These are phyloP conservation scores for Adansonia grandidieri DNA, from an alignment of 441 rosid genomes.

Conservation along the genomic window DNA sequence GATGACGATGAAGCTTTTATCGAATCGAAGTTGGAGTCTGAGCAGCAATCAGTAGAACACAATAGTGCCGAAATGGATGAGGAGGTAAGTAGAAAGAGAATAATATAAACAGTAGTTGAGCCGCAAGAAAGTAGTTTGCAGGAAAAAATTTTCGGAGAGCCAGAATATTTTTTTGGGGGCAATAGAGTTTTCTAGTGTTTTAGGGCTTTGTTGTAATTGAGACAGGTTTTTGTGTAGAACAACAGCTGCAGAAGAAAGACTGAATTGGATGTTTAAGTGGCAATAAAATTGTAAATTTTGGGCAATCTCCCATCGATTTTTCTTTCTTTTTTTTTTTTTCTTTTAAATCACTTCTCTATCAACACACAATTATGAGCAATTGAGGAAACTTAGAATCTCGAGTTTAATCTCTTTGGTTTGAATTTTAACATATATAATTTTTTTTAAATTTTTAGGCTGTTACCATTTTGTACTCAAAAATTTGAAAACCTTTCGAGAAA, in stretches of 20 bases:
- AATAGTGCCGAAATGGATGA: conserved; percentile 21
- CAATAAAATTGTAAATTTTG: conserved; percentile 30
- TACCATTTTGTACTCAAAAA: too few species aligned
- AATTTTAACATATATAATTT: too few species aligned
- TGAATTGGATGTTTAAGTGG: conserved; percentile 37
- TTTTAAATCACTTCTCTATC: background rate
- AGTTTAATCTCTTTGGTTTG: too few species aligned
- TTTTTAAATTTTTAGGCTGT: too few species aligned
- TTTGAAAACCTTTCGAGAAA: too few species aligned
- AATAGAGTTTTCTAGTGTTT: conserved; percentile 30
- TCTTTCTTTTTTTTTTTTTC: background rate
- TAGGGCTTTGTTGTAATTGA: conserved; percentile 36
- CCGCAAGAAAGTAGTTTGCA: conserved; percentile 37
- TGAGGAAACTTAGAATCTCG: too few species aligned
- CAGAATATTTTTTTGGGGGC: background rate
- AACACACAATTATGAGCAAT: too few species aligned
- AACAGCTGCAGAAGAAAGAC: conserved; percentile 38
- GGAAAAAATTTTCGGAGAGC: conserved; percentile 49
- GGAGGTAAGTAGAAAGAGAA: conserved; percentile 14
- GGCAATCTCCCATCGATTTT: background rate
- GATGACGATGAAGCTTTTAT: conserved; percentile 15
- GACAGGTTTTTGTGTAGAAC: conserved; percentile 46
- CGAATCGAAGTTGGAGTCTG: conserved; percentile 12
- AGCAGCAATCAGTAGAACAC: conserved; percentile 20
- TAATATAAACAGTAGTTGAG: conserved; percentile 26